Base-by-base conservation (phyloP, 2,329 filamentous ascomycete species). In the Thermoascus crustaceus region DNA sequence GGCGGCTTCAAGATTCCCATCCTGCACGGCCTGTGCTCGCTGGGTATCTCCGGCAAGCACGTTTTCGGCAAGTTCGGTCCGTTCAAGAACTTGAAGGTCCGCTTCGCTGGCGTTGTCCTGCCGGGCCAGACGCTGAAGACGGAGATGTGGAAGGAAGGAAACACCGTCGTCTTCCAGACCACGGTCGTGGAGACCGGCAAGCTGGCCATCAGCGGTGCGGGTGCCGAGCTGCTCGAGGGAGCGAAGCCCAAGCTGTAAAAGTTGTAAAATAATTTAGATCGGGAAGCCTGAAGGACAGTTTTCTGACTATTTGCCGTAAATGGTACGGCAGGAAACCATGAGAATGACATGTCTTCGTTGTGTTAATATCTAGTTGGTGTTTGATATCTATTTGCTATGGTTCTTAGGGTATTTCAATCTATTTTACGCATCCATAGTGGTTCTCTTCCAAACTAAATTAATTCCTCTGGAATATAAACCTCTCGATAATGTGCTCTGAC, bases 1-100 rank as follows among this genome's bases (percentile, higher is more conserved):
- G 91, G 89, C 40, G 91, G 91, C 40, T 98, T 98, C 78, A 83
- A 91, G 67, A 77, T 71, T 18, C 91, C 91, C 8, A 98, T 98
- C 58, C 72, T 98, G 35, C 91, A 98, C 69, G 91, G 91, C n/a
- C 77, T 98, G 23, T 94, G 87, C 75, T 91, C 80, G 58, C 89
- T 98, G 54, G 91, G 91, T 49, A 78, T 96, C 47, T 81, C 85
- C 10, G 85, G 82, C 46, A 95, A 94, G 73, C 87, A 89, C 41
- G 78, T 98, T 24, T 82, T 88, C 59, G 76, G 86, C 64, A 81
- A 72, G 45, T 96, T 80, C 53, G 91, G 91, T 3, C 66, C 75
- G 30, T 87, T 83, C 68, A 85, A 83, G 72, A 94, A 87, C 68
- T 80, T 94, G 68, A 94, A 94, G 73, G 87, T 93, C 16, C 73